These are phyloP conservation scores for Aphanomyces stellatus DNA, from an alignment of 352 stramenopile genomes.

Conservation along the genomic window DNA sequence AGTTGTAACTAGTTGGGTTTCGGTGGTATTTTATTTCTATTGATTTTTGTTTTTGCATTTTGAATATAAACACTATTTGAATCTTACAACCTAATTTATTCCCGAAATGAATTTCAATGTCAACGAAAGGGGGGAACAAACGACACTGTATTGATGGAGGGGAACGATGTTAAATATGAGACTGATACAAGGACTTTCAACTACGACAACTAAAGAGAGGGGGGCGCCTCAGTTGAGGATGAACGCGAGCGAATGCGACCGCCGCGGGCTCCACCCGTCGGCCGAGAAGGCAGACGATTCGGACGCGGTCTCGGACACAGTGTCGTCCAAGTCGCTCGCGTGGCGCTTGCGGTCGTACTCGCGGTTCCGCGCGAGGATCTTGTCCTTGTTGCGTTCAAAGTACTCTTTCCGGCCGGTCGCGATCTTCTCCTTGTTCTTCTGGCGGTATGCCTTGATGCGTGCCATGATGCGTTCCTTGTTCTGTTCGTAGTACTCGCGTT, in stretches of 20 bases:
- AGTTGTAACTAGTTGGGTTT: too few species aligned
- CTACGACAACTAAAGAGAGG: background rate
- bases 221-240: background rate
- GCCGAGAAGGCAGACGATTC: background rate
- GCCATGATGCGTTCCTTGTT: slow-evolving; percentile 6
- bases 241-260: background rate
- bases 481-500: background rate
- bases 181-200: background rate
- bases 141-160: background rate
- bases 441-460: background rate
- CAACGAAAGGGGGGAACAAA: background rate
- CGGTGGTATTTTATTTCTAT: too few species aligned
- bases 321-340: too few species aligned
- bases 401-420: background rate
- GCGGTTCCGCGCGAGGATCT: background rate
- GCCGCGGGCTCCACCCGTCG: background rate
- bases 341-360: background rate
- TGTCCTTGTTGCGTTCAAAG: background rate
- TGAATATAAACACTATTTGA: too few species aligned
- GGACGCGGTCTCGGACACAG: too few species aligned
- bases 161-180: background rate
- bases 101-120: too few species aligned
- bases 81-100: too few species aligned
- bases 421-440: background rate
- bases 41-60: too few species aligned